A percentile compares a stretch with the other conserved stretches of the same genome.
Conservation (phyloP, 75 land plant genomes). For the Azolla pinnata region DNA sequence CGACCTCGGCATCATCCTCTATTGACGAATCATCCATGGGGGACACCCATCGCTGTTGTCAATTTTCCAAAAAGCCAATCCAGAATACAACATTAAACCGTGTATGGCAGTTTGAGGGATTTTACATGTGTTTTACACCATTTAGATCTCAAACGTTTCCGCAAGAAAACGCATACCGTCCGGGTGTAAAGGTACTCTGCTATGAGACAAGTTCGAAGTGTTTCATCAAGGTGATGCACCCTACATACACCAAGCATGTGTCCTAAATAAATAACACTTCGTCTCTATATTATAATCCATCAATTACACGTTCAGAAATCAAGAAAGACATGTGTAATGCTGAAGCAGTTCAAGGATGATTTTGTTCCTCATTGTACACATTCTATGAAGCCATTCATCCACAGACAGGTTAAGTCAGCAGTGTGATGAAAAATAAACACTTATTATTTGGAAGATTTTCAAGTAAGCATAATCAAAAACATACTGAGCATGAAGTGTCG, state of each 20-base stretch:
- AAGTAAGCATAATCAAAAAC: constrained; percentile 13
- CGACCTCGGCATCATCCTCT: constrained; percentile 53
- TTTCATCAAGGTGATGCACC: constrained; percentile 78
- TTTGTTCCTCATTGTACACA: no score
- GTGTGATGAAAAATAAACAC: no score
- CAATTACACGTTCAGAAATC: no score
- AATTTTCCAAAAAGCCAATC: no score
- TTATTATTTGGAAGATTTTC: no score
- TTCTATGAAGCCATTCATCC: no score
- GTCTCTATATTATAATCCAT: no score
- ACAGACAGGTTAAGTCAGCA: no score
- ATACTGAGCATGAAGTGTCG: constrained; percentile 77
- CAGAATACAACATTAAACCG: not conserved
- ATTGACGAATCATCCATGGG: constrained; percentile 80
- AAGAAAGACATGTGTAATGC: no score
- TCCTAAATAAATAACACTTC: no score
- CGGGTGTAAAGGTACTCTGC: constrained; percentile 77
- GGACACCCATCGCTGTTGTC: constrained; percentile 80
- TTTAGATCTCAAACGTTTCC: not conserved
- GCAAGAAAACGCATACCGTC: constrained; percentile 57
- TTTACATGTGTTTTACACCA: not conserved
- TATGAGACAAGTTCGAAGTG: constrained; percentile 64
- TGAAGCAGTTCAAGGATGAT: no score
- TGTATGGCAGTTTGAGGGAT: not conserved
- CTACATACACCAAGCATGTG: no score